A percentile compares a stretch with the other conserved stretches of the same genome.
Evolutionary conservation across 371 early-diverging fungal species (phyloP).

Genomic region (Smittium mucronatum): DNA sequence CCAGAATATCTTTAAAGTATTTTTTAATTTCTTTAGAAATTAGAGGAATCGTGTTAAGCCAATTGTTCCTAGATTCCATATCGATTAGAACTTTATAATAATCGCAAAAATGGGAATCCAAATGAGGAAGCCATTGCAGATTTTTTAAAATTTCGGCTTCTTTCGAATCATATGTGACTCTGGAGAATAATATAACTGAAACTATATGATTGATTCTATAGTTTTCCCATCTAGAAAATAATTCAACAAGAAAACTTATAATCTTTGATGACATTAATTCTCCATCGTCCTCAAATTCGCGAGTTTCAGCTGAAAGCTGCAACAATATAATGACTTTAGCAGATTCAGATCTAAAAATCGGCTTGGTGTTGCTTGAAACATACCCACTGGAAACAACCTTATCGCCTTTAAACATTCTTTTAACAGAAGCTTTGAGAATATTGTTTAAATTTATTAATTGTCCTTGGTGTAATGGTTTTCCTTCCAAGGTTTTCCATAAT

Average conservation of each 20-base stretch:
- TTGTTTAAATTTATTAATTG: slow-evolving; percentile 58
- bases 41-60: slow-evolving; percentile 63
- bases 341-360: slow-evolving; percentile 88
- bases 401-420: slow-evolving; percentile 51
- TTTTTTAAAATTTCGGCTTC: slow-evolving; percentile 19
- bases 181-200: slow-evolving; percentile 81
- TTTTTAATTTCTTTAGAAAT: slow-evolving; percentile 61
- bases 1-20: slow-evolving; percentile 64
- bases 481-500: slow-evolving; percentile 55
- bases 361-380: slow-evolving; percentile 60
- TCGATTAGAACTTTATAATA: slow-evolving; percentile 89
- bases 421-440: slow-evolving; percentile 75
- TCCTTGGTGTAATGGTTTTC: slow-evolving; percentile 61
- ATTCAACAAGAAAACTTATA: slow-evolving; percentile 72
- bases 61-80: slow-evolving; percentile 80
- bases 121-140: slow-evolving; percentile 19
- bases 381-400: slow-evolving; percentile 52
- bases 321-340: slow-evolving; percentile 86
- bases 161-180: slow-evolving; percentile 53
- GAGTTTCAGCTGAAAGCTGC: slow-evolving; percentile 92
- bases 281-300: slow-evolving; percentile 93
- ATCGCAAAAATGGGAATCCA: slow-evolving; percentile 64
- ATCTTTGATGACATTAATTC: slow-evolving; percentile 84
- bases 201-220: slow-evolving; percentile 87
- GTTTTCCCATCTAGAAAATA: slow-evolving; percentile 78